Evolutionary conservation across 2,329 filamentous ascomycete species (phyloP), one percentile per base, ranked within the genome.

Genomic region (Pseudogymnoascus pannorum): DNA sequence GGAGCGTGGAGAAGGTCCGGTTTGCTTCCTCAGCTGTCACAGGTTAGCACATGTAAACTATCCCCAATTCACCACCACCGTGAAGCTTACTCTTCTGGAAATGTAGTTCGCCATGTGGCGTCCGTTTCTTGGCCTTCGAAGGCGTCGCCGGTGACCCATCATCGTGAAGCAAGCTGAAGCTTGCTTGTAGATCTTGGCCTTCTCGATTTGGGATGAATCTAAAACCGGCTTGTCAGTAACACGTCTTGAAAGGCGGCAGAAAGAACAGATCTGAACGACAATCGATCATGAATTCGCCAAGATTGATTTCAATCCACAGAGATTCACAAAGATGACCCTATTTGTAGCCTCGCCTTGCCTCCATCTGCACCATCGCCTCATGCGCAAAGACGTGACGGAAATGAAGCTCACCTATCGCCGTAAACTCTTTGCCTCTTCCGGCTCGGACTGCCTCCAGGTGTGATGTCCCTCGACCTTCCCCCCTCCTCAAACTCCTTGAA

Each of bases 141-240:
- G 93, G 91, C 1, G 92, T 96, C 11, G 93, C 89, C 18, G 94
- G 94, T 18, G 93, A 97, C 38, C 89, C 92, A 72, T 96, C 92
- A 65, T 97, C 93, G 71, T 96, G 90, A 26, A 97, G 80, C 61
- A 97, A 78, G 72, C 87, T 96, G 75, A 94, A 97, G 74, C 92
- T 95, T 60, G 93, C 92, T 72, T 93, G 89, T 22, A 97, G 79
- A 74, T 99, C 94, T 74, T 96, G 92, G 5, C 93, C 94, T 66
- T 92, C 88, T 42, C 94, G 85, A 68, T 94, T 95, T 26, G 94
- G 94, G 67, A 99, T 97, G 73, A 99, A 99, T 69, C 94, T 96
- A 18, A 72, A 72, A 58, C 9, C 7, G 61, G 5, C n/a, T 60
- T 40, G 65, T 72, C 59, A 72, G 70, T 54, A 62, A 40, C 24